Evolutionary conservation across 2,329 filamentous ascomycete genomes (phyloP), one percentile per base, ranked within the genome.

Genomic region (Aureobasidium zeae): DNA sequence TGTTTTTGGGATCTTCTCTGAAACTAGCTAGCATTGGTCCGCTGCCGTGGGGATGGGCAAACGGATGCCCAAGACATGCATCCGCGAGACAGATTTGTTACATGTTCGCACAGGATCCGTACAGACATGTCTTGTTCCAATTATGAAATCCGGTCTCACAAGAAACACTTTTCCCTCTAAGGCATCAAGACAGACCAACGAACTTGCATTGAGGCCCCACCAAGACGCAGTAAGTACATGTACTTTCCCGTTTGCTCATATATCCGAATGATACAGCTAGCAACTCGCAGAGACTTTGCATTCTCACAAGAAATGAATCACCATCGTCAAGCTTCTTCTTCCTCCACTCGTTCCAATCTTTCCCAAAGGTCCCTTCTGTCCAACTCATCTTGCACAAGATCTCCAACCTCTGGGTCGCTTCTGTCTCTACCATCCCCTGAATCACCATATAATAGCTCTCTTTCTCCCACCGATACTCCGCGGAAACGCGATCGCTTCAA

Each of bases 321-420:
- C 21, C 37, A 41, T 24, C 37, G 37, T n/a, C 37, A 41, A 32
- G 28, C 28, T 11, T 41, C 37, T 4, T 41, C 37, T 4, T 41
- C 37, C 2, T 41, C 37, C 19, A 28, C 28, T 17, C 19, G 26
- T 15, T 41, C 37, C 24, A 20, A 41, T 25, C 28, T 41, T 4
- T 41, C 37, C 5, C 31, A 25, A 3, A 26, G 20, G 11, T 32
- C 37, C 2, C 32, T 24, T n/a, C 37, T 41, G 19, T 41, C 37
- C 17, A 13, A 19, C 17, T 32, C 37, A 1, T 5, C 28, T 15
- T n/a, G n/a, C n/a, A n/a, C n/a, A n/a, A n/a, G n/a, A n/a, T 24
- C 26, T 30, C 10, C 12, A 24, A 32, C 13, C 20, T 21, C 26
- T 13, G 24, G 25, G 9, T 9, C 37, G 11, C 20, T 11, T 2